Conservation (phyloP, 2,329 filamentous ascomycete genomes). For the Penicillium sp. region DNA sequence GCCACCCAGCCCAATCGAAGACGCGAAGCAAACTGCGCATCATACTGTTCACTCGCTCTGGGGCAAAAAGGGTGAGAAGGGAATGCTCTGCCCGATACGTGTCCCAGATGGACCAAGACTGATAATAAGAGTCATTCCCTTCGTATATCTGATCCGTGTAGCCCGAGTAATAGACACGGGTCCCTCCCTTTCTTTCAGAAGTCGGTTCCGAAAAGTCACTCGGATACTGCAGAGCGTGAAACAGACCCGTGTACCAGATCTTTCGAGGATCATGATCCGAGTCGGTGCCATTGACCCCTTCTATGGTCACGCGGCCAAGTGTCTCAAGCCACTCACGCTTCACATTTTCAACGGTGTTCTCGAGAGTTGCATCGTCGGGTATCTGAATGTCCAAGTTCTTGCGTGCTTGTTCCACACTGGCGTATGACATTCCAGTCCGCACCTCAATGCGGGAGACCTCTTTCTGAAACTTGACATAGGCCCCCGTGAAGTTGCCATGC, state of each 20-base stretch:
- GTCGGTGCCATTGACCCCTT: slow-evolving; percentile 47
- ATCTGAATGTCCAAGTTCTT: slow-evolving; percentile 50
- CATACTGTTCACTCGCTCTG: slow-evolving; percentile 52
- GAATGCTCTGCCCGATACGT: slow-evolving; percentile 54
- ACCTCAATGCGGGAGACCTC: slow-evolving; percentile 42
- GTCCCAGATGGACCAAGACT: slow-evolving; percentile 56
- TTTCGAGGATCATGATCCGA: slow-evolving; percentile 46
- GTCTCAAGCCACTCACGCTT: slow-evolving; percentile 52
- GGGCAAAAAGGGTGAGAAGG: slow-evolving; percentile 49
- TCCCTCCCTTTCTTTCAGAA: slow-evolving; percentile 11
- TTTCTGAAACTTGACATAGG: slow-evolving; percentile 45
- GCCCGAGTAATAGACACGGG: slow-evolving; percentile 48
- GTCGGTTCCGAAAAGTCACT: slow-evolving; percentile 52
- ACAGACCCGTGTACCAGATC: slow-evolving; percentile 52
- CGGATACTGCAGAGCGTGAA: slow-evolving; percentile 53
- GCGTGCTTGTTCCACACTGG: slow-evolving; percentile 52
- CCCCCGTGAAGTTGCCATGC: slow-evolving; percentile 43
- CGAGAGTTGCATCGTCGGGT: slow-evolving; percentile 40
- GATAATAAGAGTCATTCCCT: slow-evolving; percentile 51
- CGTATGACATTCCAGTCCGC: slow-evolving; percentile 51
- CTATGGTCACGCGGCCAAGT: slow-evolving; percentile 46
- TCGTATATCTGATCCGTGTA: slow-evolving; percentile 51
- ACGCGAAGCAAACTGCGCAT: slow-evolving; percentile 51
- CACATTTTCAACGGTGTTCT: slow-evolving; percentile 42
- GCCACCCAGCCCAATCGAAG: slow-evolving; percentile 50